Conservation (phyloP, 2,329 filamentous ascomycete genomes). For the Aspergillus felis region DNA sequence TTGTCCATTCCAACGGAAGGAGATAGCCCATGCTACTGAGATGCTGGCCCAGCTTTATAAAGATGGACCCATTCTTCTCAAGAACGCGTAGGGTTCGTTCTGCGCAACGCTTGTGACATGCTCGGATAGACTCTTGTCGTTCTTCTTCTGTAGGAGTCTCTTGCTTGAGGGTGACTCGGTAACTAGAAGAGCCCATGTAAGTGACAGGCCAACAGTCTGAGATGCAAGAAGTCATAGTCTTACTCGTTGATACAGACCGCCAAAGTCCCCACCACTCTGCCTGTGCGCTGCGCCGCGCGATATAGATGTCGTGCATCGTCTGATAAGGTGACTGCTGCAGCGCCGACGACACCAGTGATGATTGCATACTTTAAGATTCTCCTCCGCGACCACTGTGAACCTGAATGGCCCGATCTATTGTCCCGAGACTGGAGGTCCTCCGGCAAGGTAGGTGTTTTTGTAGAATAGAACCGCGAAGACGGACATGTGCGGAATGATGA, state of each 20-base stretch:
- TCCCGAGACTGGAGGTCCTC: constrained; percentile 6
- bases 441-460: constrained; percentile 13
- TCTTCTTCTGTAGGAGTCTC: constrained; percentile 60
- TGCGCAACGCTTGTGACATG: constrained; percentile 90
- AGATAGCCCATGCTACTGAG: constrained; percentile 95
- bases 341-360: constrained; percentile 35
- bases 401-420: constrained; percentile 9
- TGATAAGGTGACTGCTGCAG: constrained; percentile 48
- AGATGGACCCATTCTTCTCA: constrained; percentile 96
- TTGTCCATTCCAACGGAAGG: constrained; percentile 85
- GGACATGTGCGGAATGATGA: background rate
- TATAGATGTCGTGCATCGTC: constrained; percentile 73
- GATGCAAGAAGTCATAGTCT: constrained; percentile 25
- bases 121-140: constrained; percentile 65
- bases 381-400: constrained; percentile 13
- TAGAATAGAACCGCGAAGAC: constrained; percentile 15
- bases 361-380: constrained; percentile 31
- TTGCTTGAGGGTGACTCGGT: constrained; percentile 77
- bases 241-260: constrained; percentile 87
- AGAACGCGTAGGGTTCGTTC: constrained; percentile 79
- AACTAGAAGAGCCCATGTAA: constrained; percentile 52
- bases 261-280: constrained; percentile 71
- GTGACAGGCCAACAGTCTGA: constrained; percentile 1
- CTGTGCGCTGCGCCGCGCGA: constrained; percentile 70
- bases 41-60: constrained; percentile 96